phyloP scores from a whole-genome alignment of 2,329 filamentous ascomycete species.

The Colletotrichum costaricense region DNA sequence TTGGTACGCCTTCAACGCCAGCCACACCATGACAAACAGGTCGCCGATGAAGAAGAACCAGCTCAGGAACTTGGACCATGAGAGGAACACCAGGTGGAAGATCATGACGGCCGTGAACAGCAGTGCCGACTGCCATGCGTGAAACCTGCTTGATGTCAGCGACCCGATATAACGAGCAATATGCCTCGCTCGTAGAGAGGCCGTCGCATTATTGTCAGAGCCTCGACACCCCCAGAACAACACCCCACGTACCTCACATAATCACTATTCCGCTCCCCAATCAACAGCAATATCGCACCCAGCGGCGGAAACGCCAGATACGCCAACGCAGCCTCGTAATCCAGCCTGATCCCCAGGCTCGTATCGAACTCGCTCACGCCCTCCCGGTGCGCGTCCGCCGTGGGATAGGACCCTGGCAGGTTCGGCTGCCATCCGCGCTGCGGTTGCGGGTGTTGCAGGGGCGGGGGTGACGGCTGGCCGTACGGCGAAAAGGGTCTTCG shows the following conservation, averaged over 20 bases:
- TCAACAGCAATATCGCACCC: conserved; percentile 84
- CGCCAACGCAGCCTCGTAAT: conserved; percentile 90
- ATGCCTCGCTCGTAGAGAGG: neutral
- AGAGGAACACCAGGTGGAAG: conserved; percentile 81
- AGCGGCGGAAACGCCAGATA: conserved; percentile 88
- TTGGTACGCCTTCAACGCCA: conserved; percentile 83
- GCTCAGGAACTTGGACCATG: conserved; percentile 84
- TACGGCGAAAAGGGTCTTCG: conserved; percentile 64
- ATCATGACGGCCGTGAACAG: conserved; percentile 81
- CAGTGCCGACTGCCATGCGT: conserved; percentile 94
- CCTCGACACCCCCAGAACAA: neutral
- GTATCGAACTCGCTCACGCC: conserved; percentile 90
- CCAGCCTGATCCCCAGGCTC: conserved; percentile 84
- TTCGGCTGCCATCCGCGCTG: conserved; percentile 62
- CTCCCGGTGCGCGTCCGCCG: conserved; percentile 55
- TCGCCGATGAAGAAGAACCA: conserved; percentile 86
- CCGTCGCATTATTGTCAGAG: neutral
- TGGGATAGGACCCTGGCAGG: conserved; percentile 52
- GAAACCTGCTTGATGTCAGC: conserved; percentile 70
- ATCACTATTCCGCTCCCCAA: conserved; percentile 94
- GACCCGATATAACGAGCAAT: neutral
- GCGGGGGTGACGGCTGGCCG: conserved; percentile 54
- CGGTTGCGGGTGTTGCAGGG: conserved; percentile 65
- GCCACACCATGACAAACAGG: conserved; percentile 78
- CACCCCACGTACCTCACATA: conserved; percentile 80